These are phyloP conservation scores for Gloeostereum incarnatum DNA, from an alignment of 768 basidiomycete genomes.

Conservation along the genomic window DNA sequence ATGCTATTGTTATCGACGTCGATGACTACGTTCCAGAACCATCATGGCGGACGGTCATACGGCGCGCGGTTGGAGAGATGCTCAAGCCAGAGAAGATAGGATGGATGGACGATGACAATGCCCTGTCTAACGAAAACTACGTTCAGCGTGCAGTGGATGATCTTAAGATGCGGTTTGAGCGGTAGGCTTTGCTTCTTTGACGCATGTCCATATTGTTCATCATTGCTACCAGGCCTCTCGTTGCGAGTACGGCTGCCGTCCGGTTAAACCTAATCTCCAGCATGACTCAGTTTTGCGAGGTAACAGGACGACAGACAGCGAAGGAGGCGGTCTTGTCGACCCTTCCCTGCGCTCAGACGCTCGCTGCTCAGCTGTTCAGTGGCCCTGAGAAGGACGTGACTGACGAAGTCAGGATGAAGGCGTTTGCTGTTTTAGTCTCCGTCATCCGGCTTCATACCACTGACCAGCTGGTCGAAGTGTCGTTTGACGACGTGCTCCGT, in stretches of 20 bases:
- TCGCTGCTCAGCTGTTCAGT: slow-evolving; percentile 32
- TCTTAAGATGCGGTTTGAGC: slow-evolving; percentile 31
- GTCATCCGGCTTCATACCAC: slow-evolving; percentile 32
- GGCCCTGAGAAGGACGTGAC: slow-evolving; percentile 39
- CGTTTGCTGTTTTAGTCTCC: slow-evolving; percentile 28
- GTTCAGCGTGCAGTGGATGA: slow-evolving; percentile 35
- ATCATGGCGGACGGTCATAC: slow-evolving; percentile 25
- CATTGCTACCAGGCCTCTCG: slow-evolving; percentile 22
- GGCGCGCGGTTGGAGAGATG: slow-evolving; percentile 24
- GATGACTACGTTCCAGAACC: slow-evolving; percentile 8
- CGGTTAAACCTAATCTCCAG: slow-evolving; percentile 24
- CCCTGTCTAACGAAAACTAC: slow-evolving; percentile 29
- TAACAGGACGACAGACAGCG: slow-evolving; percentile 21
- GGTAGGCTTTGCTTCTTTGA: slow-evolving; percentile 17
- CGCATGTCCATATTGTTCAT: neutral
- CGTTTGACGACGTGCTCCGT: slow-evolving; percentile 20
- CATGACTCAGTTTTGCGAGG: slow-evolving; percentile 24
- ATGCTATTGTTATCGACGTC: slow-evolving; percentile 9
- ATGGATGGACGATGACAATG: slow-evolving; percentile 51
- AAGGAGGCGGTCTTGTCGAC: slow-evolving; percentile 17
- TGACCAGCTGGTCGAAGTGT: slow-evolving; percentile 16
- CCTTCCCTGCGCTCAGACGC: slow-evolving; percentile 22
- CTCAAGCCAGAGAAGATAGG: slow-evolving; percentile 32
- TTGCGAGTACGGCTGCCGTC: slow-evolving; percentile 16
- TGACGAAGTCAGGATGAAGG: slow-evolving; percentile 31